Evolutionary conservation across 352 stramenopile genomes (phyloP).

Genomic region (Phytophthora macrochlamydospora): DNA sequence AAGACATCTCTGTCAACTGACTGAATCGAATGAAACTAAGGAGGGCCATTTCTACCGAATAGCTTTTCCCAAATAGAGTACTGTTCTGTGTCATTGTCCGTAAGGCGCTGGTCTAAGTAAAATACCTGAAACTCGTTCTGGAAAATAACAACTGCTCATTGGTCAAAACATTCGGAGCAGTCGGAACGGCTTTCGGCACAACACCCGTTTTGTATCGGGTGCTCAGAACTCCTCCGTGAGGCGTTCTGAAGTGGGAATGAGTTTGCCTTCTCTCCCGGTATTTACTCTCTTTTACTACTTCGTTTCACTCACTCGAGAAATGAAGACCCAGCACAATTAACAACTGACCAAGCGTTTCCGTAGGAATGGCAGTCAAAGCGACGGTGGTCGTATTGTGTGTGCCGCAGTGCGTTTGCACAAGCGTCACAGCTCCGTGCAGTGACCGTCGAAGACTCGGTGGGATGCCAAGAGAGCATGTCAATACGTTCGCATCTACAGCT

Average conservation of each 20-base stretch:
- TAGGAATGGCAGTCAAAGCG: background rate
- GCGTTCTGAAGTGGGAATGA: constrained; percentile 10
- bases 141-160: background rate
- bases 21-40: too few relatives aligned
- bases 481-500: constrained; percentile 8
- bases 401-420: constrained; percentile 7
- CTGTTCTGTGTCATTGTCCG: too few relatives aligned
- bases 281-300: constrained; percentile 3
- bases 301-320: constrained; percentile 1
- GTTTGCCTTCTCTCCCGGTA: constrained; percentile 8
- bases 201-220: background rate
- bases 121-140: background rate
- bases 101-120: too few relatives aligned
- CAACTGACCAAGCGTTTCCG: background rate
- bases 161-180: background rate
- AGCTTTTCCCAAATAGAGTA: too few relatives aligned
- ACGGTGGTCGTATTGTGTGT: constrained; percentile 6
- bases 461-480: background rate
- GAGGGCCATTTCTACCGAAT: too few relatives aligned
- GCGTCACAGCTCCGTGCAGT: constrained; percentile 1
- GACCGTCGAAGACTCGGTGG: constrained; percentile 9
- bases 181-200: background rate
- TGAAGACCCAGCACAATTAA: background rate
- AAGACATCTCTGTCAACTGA: too few relatives aligned
- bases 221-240: background rate